These are phyloP conservation scores for Takashimella koratensis DNA, from an alignment of 1,284 basidiomycete genomes.

Conservation along the genomic window DNA sequence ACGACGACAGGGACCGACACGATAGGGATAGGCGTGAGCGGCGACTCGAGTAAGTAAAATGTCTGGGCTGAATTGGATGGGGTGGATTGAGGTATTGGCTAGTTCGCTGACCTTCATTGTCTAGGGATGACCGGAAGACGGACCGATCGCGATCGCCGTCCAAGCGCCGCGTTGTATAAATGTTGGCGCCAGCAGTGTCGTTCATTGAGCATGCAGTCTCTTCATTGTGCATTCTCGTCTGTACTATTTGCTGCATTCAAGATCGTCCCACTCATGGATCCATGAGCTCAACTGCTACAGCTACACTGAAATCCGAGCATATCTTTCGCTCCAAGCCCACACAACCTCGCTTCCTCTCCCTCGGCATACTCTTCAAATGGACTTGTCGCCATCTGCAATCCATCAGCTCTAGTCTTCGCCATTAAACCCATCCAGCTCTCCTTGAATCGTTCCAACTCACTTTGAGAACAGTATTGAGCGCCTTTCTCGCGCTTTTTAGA, in stretches of 20 bases:
- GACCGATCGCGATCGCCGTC: constrained; percentile 17
- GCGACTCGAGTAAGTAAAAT: too few species aligned
- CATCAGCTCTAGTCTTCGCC: not conserved
- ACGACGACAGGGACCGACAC: constrained; percentile 9
- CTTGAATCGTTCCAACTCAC: constrained; percentile 12
- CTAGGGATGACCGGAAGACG: constrained; percentile 14
- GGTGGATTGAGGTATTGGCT: too few species aligned
- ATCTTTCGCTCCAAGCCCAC: constrained; percentile 67
- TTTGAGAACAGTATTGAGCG: constrained; percentile 22
- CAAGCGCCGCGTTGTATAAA: constrained; percentile 21
- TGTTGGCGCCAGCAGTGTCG: not conserved
- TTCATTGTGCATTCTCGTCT: too few species aligned
- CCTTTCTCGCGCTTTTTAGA: constrained; percentile 20
- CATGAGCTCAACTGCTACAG: constrained; percentile 79
- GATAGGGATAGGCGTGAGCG: constrained; percentile 5
- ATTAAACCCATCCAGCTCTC: too few species aligned
- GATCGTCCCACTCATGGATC: too few species aligned
- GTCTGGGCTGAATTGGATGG: too few species aligned
- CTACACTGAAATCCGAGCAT: constrained; percentile 90
- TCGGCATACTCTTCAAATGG: constrained; percentile 79
- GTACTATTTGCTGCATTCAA: constrained; percentile 2
- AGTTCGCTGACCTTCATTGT: not conserved
- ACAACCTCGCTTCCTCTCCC: constrained; percentile 60
- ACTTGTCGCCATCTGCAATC: constrained; percentile 70
- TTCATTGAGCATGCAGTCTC: not conserved